Base-by-base conservation (phyloP, 2,329 filamentous ascomycete genomes). In the Alternaria longipes region DNA sequence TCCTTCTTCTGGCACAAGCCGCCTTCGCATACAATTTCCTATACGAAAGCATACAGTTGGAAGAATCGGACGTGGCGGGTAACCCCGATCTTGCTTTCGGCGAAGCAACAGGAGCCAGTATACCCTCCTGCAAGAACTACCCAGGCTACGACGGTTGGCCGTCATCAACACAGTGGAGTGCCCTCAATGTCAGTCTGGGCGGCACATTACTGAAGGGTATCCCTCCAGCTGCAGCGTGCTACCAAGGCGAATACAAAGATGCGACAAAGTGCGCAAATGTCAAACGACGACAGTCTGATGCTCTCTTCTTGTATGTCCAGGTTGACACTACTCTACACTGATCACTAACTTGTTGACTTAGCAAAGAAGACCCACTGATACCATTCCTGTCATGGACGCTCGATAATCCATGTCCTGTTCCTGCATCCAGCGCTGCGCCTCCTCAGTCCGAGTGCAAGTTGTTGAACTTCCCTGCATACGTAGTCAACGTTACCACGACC, bases 151-250 rank as follows among this genome's bases (percentile, higher is more conserved):
- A 56, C 9, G 36, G 67, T 12, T 75, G 73, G 73, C 73, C 72
- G 5, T 71, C 64, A n/a, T 9, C 14, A 9, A 54, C 58, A 36
- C 60, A 63, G 46, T 75, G 73, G 71, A 53, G 44, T 54, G 59
- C 62, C 2, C 67, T 74, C 60, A 73, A 74, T 34, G 28, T 52
- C 14, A 73, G 58, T 38, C 57, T 75, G 7, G 65, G 56, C 2
- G 72, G 72, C 20, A 64, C 63, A 8, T 56, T 75, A 30, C 51
- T 74, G n/a, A 68, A 56, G 41, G 67, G 64, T 18, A 53, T 73
- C 12, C 73, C 72, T 18, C 70, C 71, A 24, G 70, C 69, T n/a
- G 70, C 71, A 46, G 59, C 70, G 45, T 75, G 71, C 54, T 75
- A 75, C 38, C 50, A 61, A 8, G 72, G 70, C 3, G 64, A 63